These are phyloP conservation scores for Claviceps humidiphila DNA, from an alignment of 2,329 filamentous ascomycete species.

Conservation along the genomic window DNA sequence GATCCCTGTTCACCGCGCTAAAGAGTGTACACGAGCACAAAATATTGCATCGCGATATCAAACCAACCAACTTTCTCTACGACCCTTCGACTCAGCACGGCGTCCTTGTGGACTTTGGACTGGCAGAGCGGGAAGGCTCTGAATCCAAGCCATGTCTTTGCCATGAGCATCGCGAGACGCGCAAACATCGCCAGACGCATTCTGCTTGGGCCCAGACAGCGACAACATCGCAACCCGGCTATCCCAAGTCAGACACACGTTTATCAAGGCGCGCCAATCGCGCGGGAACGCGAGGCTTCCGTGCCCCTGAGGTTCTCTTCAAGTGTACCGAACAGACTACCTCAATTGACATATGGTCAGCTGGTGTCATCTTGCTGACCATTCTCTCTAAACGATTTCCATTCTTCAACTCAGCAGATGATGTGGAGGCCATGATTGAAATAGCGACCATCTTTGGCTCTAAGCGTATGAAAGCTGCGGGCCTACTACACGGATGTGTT, in stretches of 20 bases:
- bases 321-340: slow-evolving; percentile 94
- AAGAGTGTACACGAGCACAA: slow-evolving; percentile 67
- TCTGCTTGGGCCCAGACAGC: slow-evolving; percentile 43
- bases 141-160: slow-evolving; percentile 77
- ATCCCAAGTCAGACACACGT: slow-evolving; percentile 80
- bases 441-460: slow-evolving; percentile 89
- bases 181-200: slow-evolving; percentile 44
- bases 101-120: slow-evolving; percentile 96
- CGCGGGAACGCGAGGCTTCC: slow-evolving; percentile 88
- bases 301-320: slow-evolving; percentile 88
- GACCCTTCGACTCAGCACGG: slow-evolving; percentile 68
- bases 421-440: slow-evolving; percentile 94
- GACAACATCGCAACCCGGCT: slow-evolving; percentile 46
- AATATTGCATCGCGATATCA: slow-evolving; percentile 92
- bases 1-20: slow-evolving; percentile 75
- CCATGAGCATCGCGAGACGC: slow-evolving; percentile 47
- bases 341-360: slow-evolving; percentile 94
- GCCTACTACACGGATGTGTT: slow-evolving; percentile 75
- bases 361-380: slow-evolving; percentile 92
- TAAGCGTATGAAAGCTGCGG: slow-evolving; percentile 70
- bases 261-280: slow-evolving; percentile 84
- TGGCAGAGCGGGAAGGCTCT: slow-evolving; percentile 71
- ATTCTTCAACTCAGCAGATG: slow-evolving; percentile 98
- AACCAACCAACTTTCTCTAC: slow-evolving; percentile 95
- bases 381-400: slow-evolving; percentile 85